Evolutionary conservation across 2,329 filamentous ascomycete genomes (phyloP).

Genomic region (Onygenales sp.): DNA sequence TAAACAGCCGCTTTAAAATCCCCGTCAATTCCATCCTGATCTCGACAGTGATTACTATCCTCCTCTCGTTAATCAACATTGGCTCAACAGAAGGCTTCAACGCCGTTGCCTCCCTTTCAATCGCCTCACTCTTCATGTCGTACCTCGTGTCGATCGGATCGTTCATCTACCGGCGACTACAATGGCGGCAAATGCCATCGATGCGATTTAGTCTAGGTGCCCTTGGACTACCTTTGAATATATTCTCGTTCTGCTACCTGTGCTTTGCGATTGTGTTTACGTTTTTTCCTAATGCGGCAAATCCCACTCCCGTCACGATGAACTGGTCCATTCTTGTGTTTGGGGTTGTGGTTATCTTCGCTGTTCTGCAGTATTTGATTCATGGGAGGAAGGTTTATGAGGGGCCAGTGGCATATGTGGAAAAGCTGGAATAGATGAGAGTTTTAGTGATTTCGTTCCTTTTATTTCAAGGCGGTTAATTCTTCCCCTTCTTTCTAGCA

Average conservation of each 20-base stretch:
- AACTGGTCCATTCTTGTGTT: constrained; percentile 30
- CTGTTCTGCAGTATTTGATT: constrained; percentile 10
- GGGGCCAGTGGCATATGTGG: constrained; percentile 9
- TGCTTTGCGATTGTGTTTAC: constrained; percentile 22
- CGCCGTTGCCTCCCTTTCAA: constrained; percentile 30
- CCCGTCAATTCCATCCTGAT: constrained; percentile 19
- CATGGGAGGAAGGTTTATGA: constrained; percentile 11
- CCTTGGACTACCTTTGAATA: constrained; percentile 23
- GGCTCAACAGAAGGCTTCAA: constrained; percentile 30
- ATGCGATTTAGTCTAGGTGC: constrained; percentile 16
- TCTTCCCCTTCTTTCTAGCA: background rate
- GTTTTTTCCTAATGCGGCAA: constrained; percentile 23
- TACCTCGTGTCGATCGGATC: constrained; percentile 29
- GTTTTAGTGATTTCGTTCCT: no score
- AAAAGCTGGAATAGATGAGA: constrained; percentile 4
- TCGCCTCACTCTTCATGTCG: constrained; percentile 27
- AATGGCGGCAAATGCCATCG: constrained; percentile 1
- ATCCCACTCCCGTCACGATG: constrained; percentile 27
- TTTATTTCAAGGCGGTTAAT: background rate
- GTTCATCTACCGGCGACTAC: constrained; percentile 21
- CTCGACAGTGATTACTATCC: constrained; percentile 18
- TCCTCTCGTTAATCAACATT: constrained; percentile 28
- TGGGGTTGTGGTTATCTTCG: constrained; percentile 11
- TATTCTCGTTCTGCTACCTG: constrained; percentile 26
- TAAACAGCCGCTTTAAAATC: constrained; percentile 14